Evolutionary conservation across 192 early-diverging fungal genomes (phyloP).

Genomic region (Ambispora gerdemannii): DNA sequence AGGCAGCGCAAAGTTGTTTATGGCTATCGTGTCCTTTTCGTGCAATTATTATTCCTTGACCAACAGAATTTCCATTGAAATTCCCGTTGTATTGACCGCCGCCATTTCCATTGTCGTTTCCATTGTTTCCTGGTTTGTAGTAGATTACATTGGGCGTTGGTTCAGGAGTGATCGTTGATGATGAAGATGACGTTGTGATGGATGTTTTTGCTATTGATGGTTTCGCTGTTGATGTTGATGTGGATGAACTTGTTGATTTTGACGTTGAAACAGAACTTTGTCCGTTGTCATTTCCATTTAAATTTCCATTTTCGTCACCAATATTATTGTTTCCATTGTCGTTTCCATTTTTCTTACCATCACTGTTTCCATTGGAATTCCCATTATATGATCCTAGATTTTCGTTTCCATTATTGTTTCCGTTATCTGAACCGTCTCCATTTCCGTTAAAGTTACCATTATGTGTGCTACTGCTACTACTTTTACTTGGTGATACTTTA

Average conservation of each 20-base stretch:
- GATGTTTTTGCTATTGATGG: not conserved
- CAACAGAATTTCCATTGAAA: not conserved
- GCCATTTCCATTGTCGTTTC: not conserved
- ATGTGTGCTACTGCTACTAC: not conserved
- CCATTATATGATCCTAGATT: not conserved
- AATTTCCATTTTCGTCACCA: not conserved
- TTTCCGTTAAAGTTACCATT: not conserved
- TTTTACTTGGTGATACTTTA: no score
- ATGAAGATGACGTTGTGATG: not conserved
- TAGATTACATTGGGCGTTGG: no score
- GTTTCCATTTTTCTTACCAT: not conserved
- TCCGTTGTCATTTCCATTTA: not conserved
- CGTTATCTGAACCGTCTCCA: not conserved
- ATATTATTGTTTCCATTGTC: not conserved
- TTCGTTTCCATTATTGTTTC: not conserved
- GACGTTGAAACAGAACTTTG: not conserved
- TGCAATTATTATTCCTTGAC: not conserved
- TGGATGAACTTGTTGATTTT: not conserved
- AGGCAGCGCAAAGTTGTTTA: not conserved
- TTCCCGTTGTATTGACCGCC: not conserved
- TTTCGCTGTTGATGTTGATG: not conserved
- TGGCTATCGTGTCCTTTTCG: not conserved
- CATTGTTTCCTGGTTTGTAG: not conserved
- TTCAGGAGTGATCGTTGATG: no score
- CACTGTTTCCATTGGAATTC: not conserved